A percentile compares a stretch with the other conserved stretches of the same genome.
Conservation (phyloP, 306 rosid genomes). For the Corylus heterophylla region DNA sequence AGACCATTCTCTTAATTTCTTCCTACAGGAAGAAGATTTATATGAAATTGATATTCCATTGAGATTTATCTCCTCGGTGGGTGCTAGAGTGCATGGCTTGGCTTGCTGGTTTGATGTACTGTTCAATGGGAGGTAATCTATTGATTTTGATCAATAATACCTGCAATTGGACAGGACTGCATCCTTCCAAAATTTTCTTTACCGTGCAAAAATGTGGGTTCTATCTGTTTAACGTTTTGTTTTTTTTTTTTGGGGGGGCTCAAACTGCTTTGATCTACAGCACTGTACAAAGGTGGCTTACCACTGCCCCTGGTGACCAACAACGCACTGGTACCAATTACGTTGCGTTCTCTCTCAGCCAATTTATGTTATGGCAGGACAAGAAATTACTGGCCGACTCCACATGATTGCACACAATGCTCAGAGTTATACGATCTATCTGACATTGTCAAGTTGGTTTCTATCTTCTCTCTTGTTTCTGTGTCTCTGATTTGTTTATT, state of each 20-base stretch:
- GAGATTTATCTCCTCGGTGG: slow-evolving; percentile 73
- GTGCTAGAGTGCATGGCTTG: slow-evolving; percentile 91
- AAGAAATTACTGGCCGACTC: slow-evolving; percentile 91
- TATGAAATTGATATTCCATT: slow-evolving; percentile 89
- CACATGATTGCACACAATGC: slow-evolving; percentile 90
- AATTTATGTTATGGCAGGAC: slow-evolving; percentile 92
- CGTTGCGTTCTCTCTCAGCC: slow-evolving; percentile 96
- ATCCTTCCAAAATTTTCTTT: slow-evolving; percentile 1
- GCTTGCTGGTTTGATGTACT: slow-evolving; percentile 99
- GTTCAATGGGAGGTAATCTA: slow-evolving; percentile 80
- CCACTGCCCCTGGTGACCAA: slow-evolving; percentile 93
- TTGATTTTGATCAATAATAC: slow-evolving; percentile 15
- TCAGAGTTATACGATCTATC: slow-evolving; percentile 80
- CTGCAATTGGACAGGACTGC: not conserved
- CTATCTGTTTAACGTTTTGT: slow-evolving; percentile 4
- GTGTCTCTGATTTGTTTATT: slow-evolving; percentile 13
- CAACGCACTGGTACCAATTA: slow-evolving; percentile 96
- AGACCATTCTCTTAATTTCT: not conserved
- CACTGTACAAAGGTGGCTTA: slow-evolving; percentile 92
- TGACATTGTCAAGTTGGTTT: slow-evolving; percentile 74
- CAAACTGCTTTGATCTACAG: slow-evolving; percentile 41
- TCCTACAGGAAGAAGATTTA: slow-evolving; percentile 77
- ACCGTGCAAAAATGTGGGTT: not conserved
- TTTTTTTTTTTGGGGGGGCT: not conserved
- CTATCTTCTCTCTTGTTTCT: slow-evolving; percentile 5